Base-by-base conservation (phyloP, 2,329 filamentous ascomycete species). In the Botrytis cinerea region DNA sequence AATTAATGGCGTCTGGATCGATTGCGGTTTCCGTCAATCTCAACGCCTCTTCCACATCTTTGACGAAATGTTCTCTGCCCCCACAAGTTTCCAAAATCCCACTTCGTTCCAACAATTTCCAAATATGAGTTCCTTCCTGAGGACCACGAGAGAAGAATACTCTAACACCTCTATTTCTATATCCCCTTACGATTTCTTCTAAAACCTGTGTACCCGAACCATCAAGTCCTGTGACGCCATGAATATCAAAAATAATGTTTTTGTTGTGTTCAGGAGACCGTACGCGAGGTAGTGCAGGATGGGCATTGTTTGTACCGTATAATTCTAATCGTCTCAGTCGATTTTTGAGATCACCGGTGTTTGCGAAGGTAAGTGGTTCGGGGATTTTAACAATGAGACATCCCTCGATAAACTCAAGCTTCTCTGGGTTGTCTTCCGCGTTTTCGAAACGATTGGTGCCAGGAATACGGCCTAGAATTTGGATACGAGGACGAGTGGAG, bases 381-480 rank as follows among this genome's bases (percentile, higher is more conserved):
- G 96, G 95, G 72, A 99, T 98, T 85, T 98, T 98, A 79, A 98
- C 94, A 74, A 99, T 97, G 16, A 99, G 85, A 75, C 93, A 97
- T 25, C 95, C 93, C 76, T 98, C 95, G 71, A 98, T 88, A 79
- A 97, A 95, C 81, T 98, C 95, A 4, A 98, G 86, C 43, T 88
- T 87, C 62, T 92, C 90, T 0, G 91, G 88, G 73, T 92, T 88
- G 0, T 91, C 84, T 78, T 91, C 95, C 1, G 95, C 94, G 78
- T 97, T 97, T 76, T 95, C 93, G 79, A 97, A 98, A 8, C 89
- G 90, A 76, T 92, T 89, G 0, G 93, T 97, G 18, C 93, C 93
- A 0, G 93, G 92, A 1, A 97, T 90, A 73, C 95, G 93, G 51
- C 96, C 96, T 0, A 99, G 86, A 80, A 99, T 99, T 82, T 98